Evolutionary conservation across 352 stramenopile genomes (phyloP), one percentile per base, ranked within the genome.

Genomic region (Globisporangium viniferum): DNA sequence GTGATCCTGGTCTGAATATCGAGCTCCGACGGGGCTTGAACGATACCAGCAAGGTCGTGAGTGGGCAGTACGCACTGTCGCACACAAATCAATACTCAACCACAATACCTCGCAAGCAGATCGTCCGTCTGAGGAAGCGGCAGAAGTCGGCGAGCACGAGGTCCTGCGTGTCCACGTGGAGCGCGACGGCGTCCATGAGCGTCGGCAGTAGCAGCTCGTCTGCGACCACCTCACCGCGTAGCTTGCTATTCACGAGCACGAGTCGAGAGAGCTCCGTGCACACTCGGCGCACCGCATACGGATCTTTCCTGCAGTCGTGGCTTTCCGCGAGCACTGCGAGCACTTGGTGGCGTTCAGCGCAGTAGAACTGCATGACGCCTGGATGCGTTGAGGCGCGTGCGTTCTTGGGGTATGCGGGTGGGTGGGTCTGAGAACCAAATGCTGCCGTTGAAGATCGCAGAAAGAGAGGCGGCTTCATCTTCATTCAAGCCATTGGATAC

Each of bases 1-100:
- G 77, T 74, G 66, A 90, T 81, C 72, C 74, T 80, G 8, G 74
- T 79, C 54, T 92, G 84, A 29, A 90, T 82, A 63, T 88, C 79
- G 24, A 85, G 73, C 41, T 86, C 76, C 9, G 69, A 75, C 2
- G 78, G 79, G 36, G 79, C 80, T 89, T 41, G 12, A 57, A 63
- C 31, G 41, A 61, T 15, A 36, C 44, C 14, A 20, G n/a, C 41
- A 27, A 20, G 39, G 62, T 20, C 27, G 2, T 36, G 22, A 66
- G 46, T 59, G 15, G 61, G 61, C 15, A 58, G 20, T 15, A 51
- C 22, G 27, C 15, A n/a, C 12, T 49, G 1, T 44, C 5, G 20
- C 18, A 49, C 5, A 22, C 41, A 18, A 18, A 49, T 44, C 36
- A 61, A 58, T 36, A 33, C 18, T 39, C 12, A 53, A 9, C 56